phyloP scores from a whole-genome alignment of 1,284 basidiomycete genomes.

The Fomitopsis schrenkii region DNA sequence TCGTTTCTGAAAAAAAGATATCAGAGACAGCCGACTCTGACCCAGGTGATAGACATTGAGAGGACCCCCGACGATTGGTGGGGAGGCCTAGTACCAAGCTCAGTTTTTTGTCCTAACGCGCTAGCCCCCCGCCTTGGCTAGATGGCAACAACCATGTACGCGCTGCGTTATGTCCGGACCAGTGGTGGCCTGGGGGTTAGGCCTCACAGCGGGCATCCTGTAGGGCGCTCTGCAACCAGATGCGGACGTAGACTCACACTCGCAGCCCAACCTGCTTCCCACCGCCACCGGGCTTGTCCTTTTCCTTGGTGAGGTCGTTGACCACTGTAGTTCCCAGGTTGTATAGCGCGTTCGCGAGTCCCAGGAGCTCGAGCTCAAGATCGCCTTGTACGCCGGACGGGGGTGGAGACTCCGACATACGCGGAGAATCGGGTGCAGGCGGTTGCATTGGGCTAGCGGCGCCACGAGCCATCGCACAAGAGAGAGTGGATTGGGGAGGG shows the following conservation, averaged over 20 bases:
- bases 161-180: too few relatives aligned
- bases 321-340: conserved; percentile 77
- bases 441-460: background rate
- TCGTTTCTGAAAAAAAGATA: conserved; percentile 48
- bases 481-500: background rate
- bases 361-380: conserved; percentile 68
- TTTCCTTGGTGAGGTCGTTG: conserved; percentile 73
- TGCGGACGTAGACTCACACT: conserved; percentile 42
- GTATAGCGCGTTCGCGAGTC: conserved; percentile 69
- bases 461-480: background rate
- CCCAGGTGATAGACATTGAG: background rate
- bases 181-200: too few relatives aligned
- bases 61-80: too few relatives aligned
- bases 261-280: conserved; percentile 67
- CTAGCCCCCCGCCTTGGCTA: too few relatives aligned
- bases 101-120: too few relatives aligned
- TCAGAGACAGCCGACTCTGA: background rate
- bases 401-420: conserved; percentile 64
- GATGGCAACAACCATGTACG: too few relatives aligned
- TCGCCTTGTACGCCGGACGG: conserved; percentile 67
- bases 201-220: too few relatives aligned
- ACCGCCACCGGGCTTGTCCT: conserved; percentile 56
- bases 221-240: background rate
- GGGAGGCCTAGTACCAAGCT: too few relatives aligned
- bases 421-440: conserved; percentile 52